These are phyloP conservation scores for Ilyonectria sp. DNA, from an alignment of 2,329 filamentous ascomycete genomes.

Conservation along the genomic window DNA sequence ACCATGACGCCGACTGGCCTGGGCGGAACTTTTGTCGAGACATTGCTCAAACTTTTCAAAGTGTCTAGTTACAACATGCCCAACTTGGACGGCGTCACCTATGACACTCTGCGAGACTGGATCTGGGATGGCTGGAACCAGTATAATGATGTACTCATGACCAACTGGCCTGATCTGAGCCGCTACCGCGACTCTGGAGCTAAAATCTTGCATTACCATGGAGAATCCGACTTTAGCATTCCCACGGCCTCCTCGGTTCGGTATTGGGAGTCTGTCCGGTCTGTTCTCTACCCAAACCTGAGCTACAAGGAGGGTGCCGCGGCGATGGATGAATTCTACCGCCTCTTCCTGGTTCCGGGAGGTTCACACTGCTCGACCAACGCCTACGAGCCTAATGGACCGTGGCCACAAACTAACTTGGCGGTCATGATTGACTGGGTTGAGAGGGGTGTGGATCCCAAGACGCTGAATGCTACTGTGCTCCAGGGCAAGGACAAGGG, in stretches of 20 bases:
- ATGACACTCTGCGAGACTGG: constrained; percentile 17
- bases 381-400: constrained; percentile 13
- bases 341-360: constrained; percentile 11
- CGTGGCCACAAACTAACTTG: constrained; percentile 13
- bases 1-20: too few relatives aligned
- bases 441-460: too few relatives aligned
- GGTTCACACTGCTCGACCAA: constrained; percentile 15
- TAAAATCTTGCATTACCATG: constrained; percentile 16
- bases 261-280: constrained; percentile 11
- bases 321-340: constrained; percentile 15
- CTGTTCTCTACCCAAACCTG: constrained; percentile 15
- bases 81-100: neutral
- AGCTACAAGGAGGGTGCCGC: constrained; percentile 18
- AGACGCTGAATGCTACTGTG: too few relatives aligned
- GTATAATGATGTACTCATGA: constrained; percentile 15
- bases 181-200: constrained; percentile 16
- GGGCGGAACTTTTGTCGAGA: too few relatives aligned
- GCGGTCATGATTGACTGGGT: constrained; percentile 10
- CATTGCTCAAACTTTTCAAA: too few relatives aligned
- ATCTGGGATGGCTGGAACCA: constrained; percentile 17
- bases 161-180: constrained; percentile 20
- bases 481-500: too few relatives aligned
- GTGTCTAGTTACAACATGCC: too few relatives aligned
- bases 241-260: too few relatives aligned
- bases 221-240: constrained; percentile 13